phyloP scores from a whole-genome alignment of 2,329 filamentous ascomycete genomes.

The Pseudocercospora eumusae region DNA sequence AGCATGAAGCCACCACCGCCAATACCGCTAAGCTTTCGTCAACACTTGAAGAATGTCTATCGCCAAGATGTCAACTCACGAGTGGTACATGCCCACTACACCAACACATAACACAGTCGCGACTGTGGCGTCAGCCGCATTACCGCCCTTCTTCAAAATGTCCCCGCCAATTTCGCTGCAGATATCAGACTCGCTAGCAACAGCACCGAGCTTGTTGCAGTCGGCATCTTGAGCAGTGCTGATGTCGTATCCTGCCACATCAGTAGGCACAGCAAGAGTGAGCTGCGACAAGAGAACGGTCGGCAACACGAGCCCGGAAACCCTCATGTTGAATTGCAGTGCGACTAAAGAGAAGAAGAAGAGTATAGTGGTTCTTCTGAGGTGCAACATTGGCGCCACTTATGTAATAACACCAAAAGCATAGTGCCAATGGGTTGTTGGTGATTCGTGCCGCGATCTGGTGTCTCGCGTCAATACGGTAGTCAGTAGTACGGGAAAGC shows the following conservation, averaged over 20 bases:
- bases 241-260: slow-evolving; percentile 18
- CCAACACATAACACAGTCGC: slow-evolving; percentile 52
- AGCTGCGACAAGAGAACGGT: slow-evolving; percentile 27
- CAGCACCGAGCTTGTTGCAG: slow-evolving; percentile 44
- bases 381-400: slow-evolving; percentile 9
- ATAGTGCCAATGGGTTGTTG: background rate
- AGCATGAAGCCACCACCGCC: slow-evolving; percentile 79
- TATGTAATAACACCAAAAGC: background rate
- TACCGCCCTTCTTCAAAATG: slow-evolving; percentile 52
- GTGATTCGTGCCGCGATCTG: background rate
- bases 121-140: slow-evolving; percentile 53
- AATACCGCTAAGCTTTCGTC: slow-evolving; percentile 58
- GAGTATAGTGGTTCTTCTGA: background rate
- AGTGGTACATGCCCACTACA: slow-evolving; percentile 51
- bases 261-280: slow-evolving; percentile 20
- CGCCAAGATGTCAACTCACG: slow-evolving; percentile 24
- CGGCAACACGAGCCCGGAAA: slow-evolving; percentile 20
- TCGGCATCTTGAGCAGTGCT: slow-evolving; percentile 25
- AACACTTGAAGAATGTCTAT: slow-evolving; percentile 12
- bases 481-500: no score
- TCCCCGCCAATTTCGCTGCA: slow-evolving; percentile 45
- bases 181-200: slow-evolving; percentile 46
- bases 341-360: background rate
- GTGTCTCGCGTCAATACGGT: no score
- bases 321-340: slow-evolving; percentile 23